Evolutionary conservation across 345 rosid genomes (phyloP).

Genomic region (Iberis pinnata): DNA sequence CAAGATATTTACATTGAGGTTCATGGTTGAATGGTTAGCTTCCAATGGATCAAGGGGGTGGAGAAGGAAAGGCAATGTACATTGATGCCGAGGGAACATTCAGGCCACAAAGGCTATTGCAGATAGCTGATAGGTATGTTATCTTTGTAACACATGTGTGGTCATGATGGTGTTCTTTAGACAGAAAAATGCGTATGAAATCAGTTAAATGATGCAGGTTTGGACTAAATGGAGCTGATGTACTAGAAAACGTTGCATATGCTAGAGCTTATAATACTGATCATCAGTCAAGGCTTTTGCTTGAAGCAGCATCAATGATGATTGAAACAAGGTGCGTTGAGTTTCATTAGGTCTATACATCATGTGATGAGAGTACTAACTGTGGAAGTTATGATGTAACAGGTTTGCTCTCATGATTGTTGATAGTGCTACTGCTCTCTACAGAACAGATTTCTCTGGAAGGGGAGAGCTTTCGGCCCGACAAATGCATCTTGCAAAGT

Average conservation of each 20-base stretch:
- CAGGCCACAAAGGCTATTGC: slow-evolving; percentile 88
- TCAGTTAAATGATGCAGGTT: slow-evolving; percentile 41
- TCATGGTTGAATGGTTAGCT: slow-evolving; percentile 45
- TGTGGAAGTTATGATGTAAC: slow-evolving; percentile 6
- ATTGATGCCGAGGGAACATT: slow-evolving; percentile 98
- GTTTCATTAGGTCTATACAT: not conserved
- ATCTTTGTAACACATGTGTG: slow-evolving; percentile 1
- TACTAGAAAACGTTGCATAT: slow-evolving; percentile 92
- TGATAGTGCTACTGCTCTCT: slow-evolving; percentile 91
- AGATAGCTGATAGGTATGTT: slow-evolving; percentile 80
- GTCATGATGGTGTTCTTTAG: slow-evolving; percentile 3
- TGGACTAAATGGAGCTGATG: slow-evolving; percentile 91
- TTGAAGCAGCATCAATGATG: slow-evolving; percentile 99
- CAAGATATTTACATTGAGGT: slow-evolving; percentile 3
- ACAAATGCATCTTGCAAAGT: slow-evolving; percentile 99
- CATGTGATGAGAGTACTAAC: slow-evolving; percentile 11
- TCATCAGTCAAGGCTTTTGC: slow-evolving; percentile 92
- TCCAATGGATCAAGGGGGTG: slow-evolving; percentile 98
- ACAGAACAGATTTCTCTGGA: slow-evolving; percentile 90
- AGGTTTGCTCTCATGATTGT: slow-evolving; percentile 96
- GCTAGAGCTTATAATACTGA: slow-evolving; percentile 98
- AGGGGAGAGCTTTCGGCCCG: slow-evolving; percentile 95
- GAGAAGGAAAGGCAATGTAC: slow-evolving; percentile 97
- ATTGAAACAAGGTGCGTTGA: slow-evolving; percentile 72
- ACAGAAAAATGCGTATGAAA: slow-evolving; percentile 5